Base-by-base conservation (phyloP, 768 basidiomycete genomes). In the Dendrothele bispora region DNA sequence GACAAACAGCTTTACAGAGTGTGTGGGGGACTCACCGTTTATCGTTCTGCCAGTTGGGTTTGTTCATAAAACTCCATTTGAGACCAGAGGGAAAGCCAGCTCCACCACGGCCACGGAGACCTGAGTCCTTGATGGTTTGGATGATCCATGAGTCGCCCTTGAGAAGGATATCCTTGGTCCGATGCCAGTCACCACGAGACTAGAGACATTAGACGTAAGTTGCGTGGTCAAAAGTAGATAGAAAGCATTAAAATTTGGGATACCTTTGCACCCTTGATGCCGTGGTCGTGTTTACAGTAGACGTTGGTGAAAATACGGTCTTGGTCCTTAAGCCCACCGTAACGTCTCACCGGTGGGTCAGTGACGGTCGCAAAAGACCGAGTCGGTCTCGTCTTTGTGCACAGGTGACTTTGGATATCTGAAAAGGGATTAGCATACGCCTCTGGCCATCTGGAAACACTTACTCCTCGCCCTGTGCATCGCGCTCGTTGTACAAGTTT, bases 51-150 rank as follows among this genome's bases (percentile, higher is more conserved):
- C 95, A 98, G 24, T 86, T 85, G 15, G 93, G 94, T 70, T 98
- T 98, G 79, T 98, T 98, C 95, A 98, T 95, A 66, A 92, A 93
- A 60, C 86, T 89, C 94, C 95, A 98, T 64, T 98, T 98, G 57
- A 98, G 75, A 21, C 95, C 95, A 54, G 86, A 88, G 0, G 95
- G 95, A 64, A 98, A 98, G 22, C 95, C 95, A 30, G 95, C 95
- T 42, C 95, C 95, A 43, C 95, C 95, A 47, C 95, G 86, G 10
- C 95, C 95, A 61, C 95, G 83, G 26, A 98, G 78, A 36, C 95
- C 95, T 18, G 93, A 95, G 60, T 91, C 91, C 67, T 98, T 98
- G 61, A 98, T 90, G 34, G 83, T 84, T 62, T 97, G 86, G 50
- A 98, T 98, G 58, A 98, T 93, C 93, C 94, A 98, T 6, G 83